Conservation (phyloP, 495 filamentous ascomycete genomes). For the Pseudoneurospora amorphoporcata region DNA sequence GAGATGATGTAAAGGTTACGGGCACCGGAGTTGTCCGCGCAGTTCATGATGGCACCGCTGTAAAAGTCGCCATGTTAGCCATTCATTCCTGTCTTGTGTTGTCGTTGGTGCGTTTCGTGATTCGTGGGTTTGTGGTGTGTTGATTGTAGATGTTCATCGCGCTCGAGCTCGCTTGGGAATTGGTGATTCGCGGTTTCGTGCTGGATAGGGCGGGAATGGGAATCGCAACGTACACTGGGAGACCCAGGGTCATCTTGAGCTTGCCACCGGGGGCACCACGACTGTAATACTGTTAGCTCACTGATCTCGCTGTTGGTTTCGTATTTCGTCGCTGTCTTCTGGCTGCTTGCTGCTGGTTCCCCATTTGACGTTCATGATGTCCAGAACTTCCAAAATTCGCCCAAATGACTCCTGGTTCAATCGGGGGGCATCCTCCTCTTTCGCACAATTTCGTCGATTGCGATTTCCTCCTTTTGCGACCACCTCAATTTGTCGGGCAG, state of each 20-base stretch:
- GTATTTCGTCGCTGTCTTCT: background rate
- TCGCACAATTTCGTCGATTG: background rate
- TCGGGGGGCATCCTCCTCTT: background rate
- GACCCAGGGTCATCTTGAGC: slow-evolving; percentile 99
- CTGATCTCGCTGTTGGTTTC: background rate
- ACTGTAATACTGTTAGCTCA: slow-evolving; percentile 33
- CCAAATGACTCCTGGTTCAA: background rate
- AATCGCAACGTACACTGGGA: slow-evolving; percentile 77
- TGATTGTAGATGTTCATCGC: background rate
- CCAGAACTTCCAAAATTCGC: background rate
- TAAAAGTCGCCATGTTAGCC: slow-evolving; percentile 18
- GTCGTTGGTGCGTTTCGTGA: background rate
- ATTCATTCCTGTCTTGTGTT: background rate
- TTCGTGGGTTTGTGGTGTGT: background rate
- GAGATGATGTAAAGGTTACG: slow-evolving; percentile 99
- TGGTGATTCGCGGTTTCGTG: slow-evolving; percentile 7
- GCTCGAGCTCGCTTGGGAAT: background rate
- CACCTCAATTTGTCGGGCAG: background rate
- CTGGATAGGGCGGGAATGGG: background rate
- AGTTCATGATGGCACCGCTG: slow-evolving; percentile 94
- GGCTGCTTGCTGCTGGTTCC: background rate
- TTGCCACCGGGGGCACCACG: slow-evolving; percentile 97
- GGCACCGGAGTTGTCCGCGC: slow-evolving; percentile 96
- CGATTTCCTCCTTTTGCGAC: slow-evolving; percentile 2
- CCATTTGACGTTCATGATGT: background rate